phyloP scores from a whole-genome alignment of 192 early-diverging fungal species.

The Phlyctochytrium bullatum region DNA sequence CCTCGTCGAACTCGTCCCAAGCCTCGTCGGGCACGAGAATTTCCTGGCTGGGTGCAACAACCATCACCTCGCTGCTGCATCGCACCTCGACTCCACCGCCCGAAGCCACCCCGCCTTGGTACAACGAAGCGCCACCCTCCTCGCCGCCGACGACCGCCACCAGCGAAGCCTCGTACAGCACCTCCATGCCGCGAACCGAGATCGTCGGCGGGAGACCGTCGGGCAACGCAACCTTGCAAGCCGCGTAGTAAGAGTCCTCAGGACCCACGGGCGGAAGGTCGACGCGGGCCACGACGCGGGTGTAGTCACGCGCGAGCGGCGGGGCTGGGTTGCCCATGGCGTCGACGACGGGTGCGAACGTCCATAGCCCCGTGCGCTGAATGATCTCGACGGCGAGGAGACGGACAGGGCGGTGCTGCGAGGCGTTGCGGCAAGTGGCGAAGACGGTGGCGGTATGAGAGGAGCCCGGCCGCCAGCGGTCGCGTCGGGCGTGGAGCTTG shows the following conservation, averaged over 20 bases:
- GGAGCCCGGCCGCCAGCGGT: not conserved
- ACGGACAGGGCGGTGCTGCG: not conserved
- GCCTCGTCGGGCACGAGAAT: not conserved
- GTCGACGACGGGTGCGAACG: not conserved
- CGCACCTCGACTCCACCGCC: not conserved
- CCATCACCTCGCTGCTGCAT: not conserved
- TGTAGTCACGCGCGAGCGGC: slow-evolving; percentile 2
- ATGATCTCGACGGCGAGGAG: slow-evolving; percentile 2
- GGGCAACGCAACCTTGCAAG: slow-evolving; percentile 6
- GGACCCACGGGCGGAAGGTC: not conserved
- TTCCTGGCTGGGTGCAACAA: not conserved
- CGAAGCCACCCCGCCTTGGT: not conserved
- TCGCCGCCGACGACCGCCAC: slow-evolving; percentile 5
- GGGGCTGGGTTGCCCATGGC: not conserved
- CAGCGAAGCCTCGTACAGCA: slow-evolving; percentile 1
- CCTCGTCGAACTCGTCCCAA: slow-evolving; percentile 8
- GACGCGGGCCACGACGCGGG: not conserved
- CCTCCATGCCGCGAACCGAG: not conserved
- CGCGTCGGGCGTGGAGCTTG: not conserved
- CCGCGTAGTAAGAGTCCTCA: not conserved
- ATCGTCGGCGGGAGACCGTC: slow-evolving; percentile 3
- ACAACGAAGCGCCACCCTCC: not conserved
- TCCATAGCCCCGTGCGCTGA: not conserved
- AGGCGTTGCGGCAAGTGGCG: not conserved
- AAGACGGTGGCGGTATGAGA: not conserved